Base-by-base conservation (phyloP, 352 stramenopile species). In the Phytophthora meadii region DNA sequence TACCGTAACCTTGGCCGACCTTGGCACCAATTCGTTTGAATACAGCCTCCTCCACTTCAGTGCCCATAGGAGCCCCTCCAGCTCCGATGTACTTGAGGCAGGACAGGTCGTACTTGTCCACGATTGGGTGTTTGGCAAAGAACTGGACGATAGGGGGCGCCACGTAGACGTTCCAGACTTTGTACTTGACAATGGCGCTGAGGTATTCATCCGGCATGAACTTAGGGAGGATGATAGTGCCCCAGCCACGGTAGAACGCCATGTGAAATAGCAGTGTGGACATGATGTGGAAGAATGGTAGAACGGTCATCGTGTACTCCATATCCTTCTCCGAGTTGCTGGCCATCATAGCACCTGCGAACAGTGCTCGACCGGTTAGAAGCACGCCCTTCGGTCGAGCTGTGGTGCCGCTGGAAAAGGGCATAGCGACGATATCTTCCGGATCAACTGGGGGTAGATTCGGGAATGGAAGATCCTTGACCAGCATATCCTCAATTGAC, bases 281-380 rank as follows among this genome's bases (percentile, higher is more conserved):
- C 62, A 95, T 97, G 56, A 98, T 98, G 69, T 98, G 94, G 78
- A 97, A 98, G 65, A 98, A 96, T 14, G 93, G 95, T n/a, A 98
- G 74, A 12, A 87, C 53, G 1, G 54, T 69, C 32, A 92, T 54
- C 25, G 59, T 66, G 57, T 62, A 79, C 39, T 66, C 53, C 40
- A 72, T 65, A 30, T 68, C 53, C 1, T 79, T 75, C 32, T 88
- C 81, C 19, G 90, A 81, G 8, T 54, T 32, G 7, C 51, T 55
- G 3, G 58, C 51, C 44, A 97, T 87, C 28, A 93, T 46, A 5
- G 94, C 67, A 63, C 94, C 95, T 3, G 72, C 68, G 25, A 89
- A 80, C 14, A 98, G 66, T 42, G 94, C 97, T 11, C 61, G 54
- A 57, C 94, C 88, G 6, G 77, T 92, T 34, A 98, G 62, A 70